These are phyloP conservation scores for Breynia disticha DNA, from an alignment of 441 rosid genomes.

Conservation along the genomic window DNA sequence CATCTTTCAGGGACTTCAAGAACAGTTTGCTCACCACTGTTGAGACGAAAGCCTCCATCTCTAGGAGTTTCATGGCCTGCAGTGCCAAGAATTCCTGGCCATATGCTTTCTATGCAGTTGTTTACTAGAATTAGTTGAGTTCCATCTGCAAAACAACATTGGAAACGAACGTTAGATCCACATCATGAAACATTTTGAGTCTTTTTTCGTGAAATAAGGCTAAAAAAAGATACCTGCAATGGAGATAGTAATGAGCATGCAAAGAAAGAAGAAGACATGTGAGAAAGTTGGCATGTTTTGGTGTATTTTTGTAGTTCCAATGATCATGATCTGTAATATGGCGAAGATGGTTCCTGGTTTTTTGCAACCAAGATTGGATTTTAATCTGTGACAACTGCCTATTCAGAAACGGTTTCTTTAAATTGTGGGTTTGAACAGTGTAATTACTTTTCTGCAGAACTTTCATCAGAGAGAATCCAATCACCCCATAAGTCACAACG, in stretches of 20 bases:
- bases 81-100: conserved; percentile 52
- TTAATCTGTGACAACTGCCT: too few relatives aligned
- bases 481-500: too few relatives aligned
- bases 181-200: too few relatives aligned
- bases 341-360: too few relatives aligned
- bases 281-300: conserved; percentile 21
- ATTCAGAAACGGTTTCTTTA: too few relatives aligned
- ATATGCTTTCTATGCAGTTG: conserved; percentile 48
- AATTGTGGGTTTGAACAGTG: too few relatives aligned
- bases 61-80: conserved; percentile 36
- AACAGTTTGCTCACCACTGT: conserved; percentile 27
- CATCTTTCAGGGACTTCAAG: conserved; percentile 38
- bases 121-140: conserved; percentile 37
- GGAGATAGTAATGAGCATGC: conserved; percentile 9
- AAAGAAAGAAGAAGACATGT: conserved; percentile 11
- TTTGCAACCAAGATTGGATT: too few relatives aligned
- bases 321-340: too few relatives aligned
- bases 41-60: conserved; percentile 46
- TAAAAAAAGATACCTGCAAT: conserved; percentile 14
- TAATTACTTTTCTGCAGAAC: too few relatives aligned
- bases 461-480: too few relatives aligned
- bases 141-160: conserved; percentile 27
- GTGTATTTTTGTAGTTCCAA: background rate
- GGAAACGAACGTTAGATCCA: background rate
- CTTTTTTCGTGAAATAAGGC: too few relatives aligned